Base-by-base conservation (phyloP, 345 rosid genomes). In the Ceriops tagal region DNA sequence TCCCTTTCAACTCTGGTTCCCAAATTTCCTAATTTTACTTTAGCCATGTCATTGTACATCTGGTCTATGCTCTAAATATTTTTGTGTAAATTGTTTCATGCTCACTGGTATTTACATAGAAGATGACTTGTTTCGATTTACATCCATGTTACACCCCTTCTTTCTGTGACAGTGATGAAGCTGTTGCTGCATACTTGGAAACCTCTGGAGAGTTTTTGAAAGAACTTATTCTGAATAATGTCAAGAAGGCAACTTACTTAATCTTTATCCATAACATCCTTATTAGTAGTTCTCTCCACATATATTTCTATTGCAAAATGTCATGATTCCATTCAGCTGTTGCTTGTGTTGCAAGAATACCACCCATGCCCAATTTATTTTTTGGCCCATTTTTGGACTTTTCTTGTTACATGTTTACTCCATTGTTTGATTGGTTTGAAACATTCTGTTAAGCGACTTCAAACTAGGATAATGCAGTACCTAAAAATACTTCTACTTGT, bases 131-230 rank as follows among this genome's bases (percentile, higher is more conserved):
- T 21, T 20, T 28, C 56, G 28, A 21, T 18, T 47, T 18, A 11
- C 51, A 61, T 64, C 4, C 30, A 75, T n/a, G 30, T 61, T 10
- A 2, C 28, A 35, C 47, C 57, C 35, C 58, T 39, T 37, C 61
- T 64, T 31, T 55, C 60, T 39, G 31, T 65, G 65, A 35, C 79
- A 92, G 97, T 74, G 97, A 95, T 79, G 97, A 95, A 81, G 97
- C 89, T 69, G 73, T 90, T 57, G 97, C 96, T 80, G 96, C 99
- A 69, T 95, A 86, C 77, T 46, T 95, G 77, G 97, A 92, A 82
- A 76, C 85, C 0, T 82, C 93, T 55, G 93, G 96, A 64, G 79
- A 84, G 81, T 53, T 57, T 58, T 79, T 95, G 59, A 77, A 74
- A 78, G 96, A 88, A 72, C 84, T 88, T 69, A 83, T 89, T 3